phyloP scores from a whole-genome alignment of 1,139 yeast species.

The Yamadazyma friedrichii region DNA sequence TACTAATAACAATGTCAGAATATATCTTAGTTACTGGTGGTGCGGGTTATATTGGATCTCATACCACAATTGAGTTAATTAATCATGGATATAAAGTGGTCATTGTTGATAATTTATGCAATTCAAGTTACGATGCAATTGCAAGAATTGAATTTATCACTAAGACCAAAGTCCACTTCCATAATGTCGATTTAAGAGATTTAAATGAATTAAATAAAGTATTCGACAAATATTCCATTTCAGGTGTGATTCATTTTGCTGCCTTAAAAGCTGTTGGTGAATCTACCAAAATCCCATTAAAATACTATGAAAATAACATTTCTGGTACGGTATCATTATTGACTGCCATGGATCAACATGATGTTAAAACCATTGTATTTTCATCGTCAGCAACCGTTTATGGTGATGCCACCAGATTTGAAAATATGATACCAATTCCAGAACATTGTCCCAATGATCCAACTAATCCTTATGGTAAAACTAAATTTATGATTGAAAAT shows the following conservation, averaged over 20 bases:
- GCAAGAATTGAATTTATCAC: slow-evolving; percentile 62
- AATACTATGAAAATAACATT: slow-evolving; percentile 69
- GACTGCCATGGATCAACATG: slow-evolving; percentile 46
- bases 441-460: slow-evolving; percentile 78
- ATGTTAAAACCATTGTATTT: slow-evolving; percentile 65
- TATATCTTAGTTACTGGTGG: slow-evolving; percentile 81
- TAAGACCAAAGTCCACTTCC: slow-evolving; percentile 51
- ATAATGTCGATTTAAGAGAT: slow-evolving; percentile 59
- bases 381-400: slow-evolving; percentile 83
- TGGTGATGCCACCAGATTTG: slow-evolving; percentile 77
- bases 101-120: slow-evolving; percentile 67
- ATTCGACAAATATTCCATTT: slow-evolving; percentile 49
- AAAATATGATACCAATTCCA: slow-evolving; percentile 76
- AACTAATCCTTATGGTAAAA: slow-evolving; percentile 74
- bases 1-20: slow-evolving; percentile 14
- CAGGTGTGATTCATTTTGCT: slow-evolving; percentile 79
- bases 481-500: slow-evolving; percentile 66
- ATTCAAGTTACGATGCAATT: slow-evolving; percentile 68
- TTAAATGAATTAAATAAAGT: slow-evolving; percentile 45
- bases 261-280: slow-evolving; percentile 86
- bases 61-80: slow-evolving; percentile 67
- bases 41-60: slow-evolving; percentile 86
- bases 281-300: slow-evolving; percentile 69
- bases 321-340: slow-evolving; percentile 63
- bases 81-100: slow-evolving; percentile 68